Base-by-base conservation (phyloP, 139 green algal species). In the Asterochloris erici region DNA sequence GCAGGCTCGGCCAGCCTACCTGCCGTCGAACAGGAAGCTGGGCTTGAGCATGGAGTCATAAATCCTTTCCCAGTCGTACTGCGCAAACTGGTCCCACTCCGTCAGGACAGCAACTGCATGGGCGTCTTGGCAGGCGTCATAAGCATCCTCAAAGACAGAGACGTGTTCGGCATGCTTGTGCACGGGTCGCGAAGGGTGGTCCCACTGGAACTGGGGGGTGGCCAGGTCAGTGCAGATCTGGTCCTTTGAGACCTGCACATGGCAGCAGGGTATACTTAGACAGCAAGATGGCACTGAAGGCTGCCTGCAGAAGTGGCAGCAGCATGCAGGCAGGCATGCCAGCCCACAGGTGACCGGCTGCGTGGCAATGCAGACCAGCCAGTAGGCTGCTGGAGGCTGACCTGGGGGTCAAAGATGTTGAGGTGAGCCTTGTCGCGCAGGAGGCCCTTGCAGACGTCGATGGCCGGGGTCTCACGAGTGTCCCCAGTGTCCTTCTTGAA, bases 81-180 rank as follows among this genome's bases (percentile, higher is more conserved):
- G 84, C 90, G 98, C 99, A 92, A 99, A 99, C 87, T 97, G 90
- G 81, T 99, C 97, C 97, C 97, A 99, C 91, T 99, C 97, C 14
- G 97, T 99, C 73, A 99, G 89, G 11, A 99, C 85, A 83, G 88
- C 93, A 24, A 99, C 88, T 62, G 88, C 96, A 82, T 98, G 96
- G 14, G 94, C 88, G 64, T 86, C 96, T 54, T 93, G 28, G 77
- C 68, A 74, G 0, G 95, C 95, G 26, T 95, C 89, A 21, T 91
- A 90, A 1, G 90, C 77, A 68, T 94, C 87, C 27, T 84, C 62
- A n/a, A 91, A 87, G 68, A 91, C 91, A 63, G 87, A 82, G 77
- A 94, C 83, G 76, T 89, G 82, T n/a, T 90, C 86, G 76, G 82
- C 87, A 70, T 84, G 75, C 21, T 85, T 82, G 61, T 86, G 82